Conservation (phyloP, 1,284 basidiomycete genomes). For the Cryptococcus sp. region DNA sequence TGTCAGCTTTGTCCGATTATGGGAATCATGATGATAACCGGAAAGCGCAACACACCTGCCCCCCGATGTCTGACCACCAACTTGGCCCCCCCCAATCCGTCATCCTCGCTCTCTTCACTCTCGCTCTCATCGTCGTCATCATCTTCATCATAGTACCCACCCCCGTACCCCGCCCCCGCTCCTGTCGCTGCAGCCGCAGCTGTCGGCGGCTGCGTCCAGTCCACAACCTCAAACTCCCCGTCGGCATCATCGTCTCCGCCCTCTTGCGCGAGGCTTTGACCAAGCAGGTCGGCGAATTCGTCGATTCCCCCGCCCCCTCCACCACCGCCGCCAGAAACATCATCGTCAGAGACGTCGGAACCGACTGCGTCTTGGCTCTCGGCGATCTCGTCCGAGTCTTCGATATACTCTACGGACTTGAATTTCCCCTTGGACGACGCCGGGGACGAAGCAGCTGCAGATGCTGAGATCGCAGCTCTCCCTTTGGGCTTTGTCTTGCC, state of each 20-base stretch:
- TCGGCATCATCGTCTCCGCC: slow-evolving; percentile 20
- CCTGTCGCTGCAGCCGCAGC: background rate
- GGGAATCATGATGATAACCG: background rate
- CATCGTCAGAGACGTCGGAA: background rate
- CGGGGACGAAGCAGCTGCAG: background rate
- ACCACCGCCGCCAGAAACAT: slow-evolving; percentile 8
- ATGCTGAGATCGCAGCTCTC: too few relatives aligned
- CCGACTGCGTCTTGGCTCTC: too few relatives aligned
- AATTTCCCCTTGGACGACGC: slow-evolving; percentile 21
- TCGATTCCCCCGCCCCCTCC: slow-evolving; percentile 32
- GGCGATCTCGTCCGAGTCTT: slow-evolving; percentile 38
- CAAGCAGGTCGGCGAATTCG: slow-evolving; percentile 43
- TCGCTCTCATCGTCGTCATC: slow-evolving; percentile 32
- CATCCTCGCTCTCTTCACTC: slow-evolving; percentile 36
- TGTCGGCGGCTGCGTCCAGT: background rate
- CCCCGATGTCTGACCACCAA: slow-evolving; percentile 17
- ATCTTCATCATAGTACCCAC: background rate
- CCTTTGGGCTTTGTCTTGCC: slow-evolving; percentile 15
- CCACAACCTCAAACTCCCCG: slow-evolving; percentile 1
- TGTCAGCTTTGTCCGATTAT: background rate
- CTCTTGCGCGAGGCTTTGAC: slow-evolving; percentile 31
- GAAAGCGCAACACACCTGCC: background rate
- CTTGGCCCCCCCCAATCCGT: slow-evolving; percentile 35
- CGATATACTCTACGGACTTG: slow-evolving; percentile 43
- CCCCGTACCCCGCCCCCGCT: background rate